These are phyloP conservation scores for Zea luxurians DNA, from an alignment of 176 grass and related monocot genomes.

Conservation along the genomic window DNA sequence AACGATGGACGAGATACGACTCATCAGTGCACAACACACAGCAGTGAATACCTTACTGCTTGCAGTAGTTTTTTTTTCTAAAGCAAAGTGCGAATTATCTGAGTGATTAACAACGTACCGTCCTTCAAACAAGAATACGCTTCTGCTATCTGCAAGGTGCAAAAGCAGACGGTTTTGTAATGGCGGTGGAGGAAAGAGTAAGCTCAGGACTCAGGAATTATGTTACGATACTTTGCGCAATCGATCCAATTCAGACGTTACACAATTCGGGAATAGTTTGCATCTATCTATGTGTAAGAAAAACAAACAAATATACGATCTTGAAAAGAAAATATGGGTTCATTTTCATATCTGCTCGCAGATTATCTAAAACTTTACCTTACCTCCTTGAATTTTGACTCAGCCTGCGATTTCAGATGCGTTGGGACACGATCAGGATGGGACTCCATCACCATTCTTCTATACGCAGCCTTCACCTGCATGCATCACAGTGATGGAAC, in stretches of 20 bases:
- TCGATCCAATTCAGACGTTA: background rate
- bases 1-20: constrained; percentile 1
- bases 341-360: background rate
- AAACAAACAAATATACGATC: background rate
- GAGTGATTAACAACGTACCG: constrained; percentile 43
- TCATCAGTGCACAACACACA: background rate
- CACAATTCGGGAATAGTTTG: background rate
- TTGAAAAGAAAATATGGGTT: background rate
- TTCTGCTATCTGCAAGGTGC: constrained; percentile 62
- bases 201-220: background rate
- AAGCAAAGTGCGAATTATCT: background rate
- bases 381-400: constrained; percentile 80
- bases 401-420: constrained; percentile 69
- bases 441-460: constrained; percentile 68
- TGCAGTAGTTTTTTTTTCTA: too few relatives aligned
- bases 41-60: background rate
- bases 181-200: background rate
- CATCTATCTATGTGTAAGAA: background rate
- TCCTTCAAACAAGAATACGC: constrained; percentile 85
- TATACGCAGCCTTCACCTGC: constrained; percentile 83
- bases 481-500: constrained; percentile 34
- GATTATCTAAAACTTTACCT: constrained; percentile 1
- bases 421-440: constrained; percentile 68
- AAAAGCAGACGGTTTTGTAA: constrained; percentile 19
- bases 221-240: too few relatives aligned